A percentile compares a stretch with the other conserved stretches of the same genome.
These are phyloP conservation scores for Protea cynaroides DNA, from an alignment of 164 flowering plant species.

Conservation along the genomic window DNA sequence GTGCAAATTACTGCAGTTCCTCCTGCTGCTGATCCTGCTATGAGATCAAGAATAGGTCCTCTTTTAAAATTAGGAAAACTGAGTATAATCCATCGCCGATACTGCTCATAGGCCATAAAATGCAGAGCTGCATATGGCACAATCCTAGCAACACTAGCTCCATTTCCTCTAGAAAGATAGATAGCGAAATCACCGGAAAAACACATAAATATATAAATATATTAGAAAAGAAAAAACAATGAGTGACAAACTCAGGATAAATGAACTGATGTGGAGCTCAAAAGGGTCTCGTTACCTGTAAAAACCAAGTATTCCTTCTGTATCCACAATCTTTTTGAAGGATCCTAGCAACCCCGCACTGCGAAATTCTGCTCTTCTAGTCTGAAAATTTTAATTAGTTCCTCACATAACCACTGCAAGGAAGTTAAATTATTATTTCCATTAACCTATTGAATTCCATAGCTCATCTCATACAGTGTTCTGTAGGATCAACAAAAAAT, in stretches of 20 bases:
- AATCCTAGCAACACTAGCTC: constrained; percentile 94
- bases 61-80: constrained; percentile 56
- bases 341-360: constrained; percentile 75
- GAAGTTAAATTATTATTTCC: background rate
- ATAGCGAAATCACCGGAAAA: background rate
- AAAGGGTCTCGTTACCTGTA: constrained; percentile 48
- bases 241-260: background rate
- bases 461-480: background rate
- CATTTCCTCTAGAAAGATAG: constrained; percentile 68
- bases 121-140: constrained; percentile 98
- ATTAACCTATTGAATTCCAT: background rate
- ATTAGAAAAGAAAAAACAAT: background rate
- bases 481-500: background rate
- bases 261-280: background rate
- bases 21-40: constrained; percentile 93
- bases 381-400: constrained; percentile 39
- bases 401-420: background rate
- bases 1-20: constrained; percentile 96
- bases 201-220: constrained; percentile 8
- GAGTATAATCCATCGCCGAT: constrained; percentile 74
- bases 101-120: constrained; percentile 91
- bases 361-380: constrained; percentile 79
- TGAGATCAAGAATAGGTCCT: constrained; percentile 90
- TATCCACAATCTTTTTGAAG: constrained; percentile 55
- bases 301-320: constrained; percentile 86